Conservation (phyloP, 495 filamentous ascomycete species). For the Friedmanniomyces simplex region DNA sequence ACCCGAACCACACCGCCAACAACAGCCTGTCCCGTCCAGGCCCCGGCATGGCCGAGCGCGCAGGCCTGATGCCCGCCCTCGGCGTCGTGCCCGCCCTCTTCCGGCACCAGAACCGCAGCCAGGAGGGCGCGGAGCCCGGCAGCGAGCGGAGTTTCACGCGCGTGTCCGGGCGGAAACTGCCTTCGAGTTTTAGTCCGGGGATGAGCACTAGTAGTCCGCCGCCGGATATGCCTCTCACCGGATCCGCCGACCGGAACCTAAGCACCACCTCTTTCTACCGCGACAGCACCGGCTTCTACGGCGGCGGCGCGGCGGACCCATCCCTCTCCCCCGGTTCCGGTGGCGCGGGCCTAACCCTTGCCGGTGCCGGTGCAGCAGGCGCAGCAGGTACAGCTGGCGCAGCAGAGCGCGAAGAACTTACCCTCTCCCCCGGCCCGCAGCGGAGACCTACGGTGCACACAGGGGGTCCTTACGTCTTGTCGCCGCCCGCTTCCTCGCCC, state of each 20-base stretch:
- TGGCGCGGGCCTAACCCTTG: not conserved
- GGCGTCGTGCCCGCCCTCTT: constrained; percentile 17
- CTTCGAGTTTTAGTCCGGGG: constrained; percentile 20
- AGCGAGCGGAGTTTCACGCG: constrained; percentile 20
- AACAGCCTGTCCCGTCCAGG: not conserved
- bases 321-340: not conserved
- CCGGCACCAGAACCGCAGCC: constrained; percentile 13
- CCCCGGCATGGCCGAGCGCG: constrained; percentile 20
- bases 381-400: too few species aligned
- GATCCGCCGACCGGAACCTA: constrained; percentile 2
- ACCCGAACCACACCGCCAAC: not conserved
- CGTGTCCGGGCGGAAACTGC: constrained; percentile 24
- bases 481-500: not conserved
- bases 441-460: constrained; percentile 19
- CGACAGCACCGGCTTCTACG: constrained; percentile 20
- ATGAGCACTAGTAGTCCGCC: constrained; percentile 13
- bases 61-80: constrained; percentile 11
- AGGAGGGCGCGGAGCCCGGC: not conserved
- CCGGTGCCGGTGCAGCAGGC: not conserved
- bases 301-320: constrained; percentile 5
- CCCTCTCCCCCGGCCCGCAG: constrained; percentile 21
- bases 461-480: constrained; percentile 15
- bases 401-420: constrained; percentile 12
- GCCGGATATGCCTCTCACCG: constrained; percentile 2
- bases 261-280: constrained; percentile 17